These are phyloP conservation scores for Thelonectria rubi DNA, from an alignment of 2,329 filamentous ascomycete genomes.

Conservation along the genomic window DNA sequence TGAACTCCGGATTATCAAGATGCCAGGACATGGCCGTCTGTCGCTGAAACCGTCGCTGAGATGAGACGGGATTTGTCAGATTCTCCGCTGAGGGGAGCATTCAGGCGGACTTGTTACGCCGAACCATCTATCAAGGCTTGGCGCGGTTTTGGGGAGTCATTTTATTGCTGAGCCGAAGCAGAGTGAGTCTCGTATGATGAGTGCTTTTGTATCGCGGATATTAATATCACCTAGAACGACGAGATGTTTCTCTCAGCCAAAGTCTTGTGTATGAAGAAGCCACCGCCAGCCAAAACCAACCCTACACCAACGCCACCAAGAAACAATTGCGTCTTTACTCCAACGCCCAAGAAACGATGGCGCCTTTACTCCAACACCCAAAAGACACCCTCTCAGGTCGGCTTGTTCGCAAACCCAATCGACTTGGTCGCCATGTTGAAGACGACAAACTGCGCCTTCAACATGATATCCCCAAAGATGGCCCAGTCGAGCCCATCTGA, in stretches of 20 bases:
- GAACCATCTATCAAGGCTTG: neutral
- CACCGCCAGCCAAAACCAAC: too few relatives aligned
- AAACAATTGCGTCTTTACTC: too few relatives aligned
- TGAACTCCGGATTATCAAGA: conserved; percentile 19
- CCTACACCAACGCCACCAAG: too few relatives aligned
- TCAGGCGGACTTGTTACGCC: neutral
- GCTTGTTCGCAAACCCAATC: conserved; percentile 54
- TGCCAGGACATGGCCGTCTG: too few relatives aligned
- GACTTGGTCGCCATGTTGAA: conserved; percentile 47
- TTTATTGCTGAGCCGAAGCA: neutral
- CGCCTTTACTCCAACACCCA: too few relatives aligned
- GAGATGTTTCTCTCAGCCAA: too few relatives aligned
- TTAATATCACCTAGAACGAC: too few relatives aligned
- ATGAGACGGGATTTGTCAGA: conserved; percentile 27
- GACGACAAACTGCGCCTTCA: conserved; percentile 57
- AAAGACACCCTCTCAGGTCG: conserved; percentile 17
- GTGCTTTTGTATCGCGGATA: too few relatives aligned
- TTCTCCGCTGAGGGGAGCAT: neutral
- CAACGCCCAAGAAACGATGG: too few relatives aligned
- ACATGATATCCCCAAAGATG: conserved; percentile 53
- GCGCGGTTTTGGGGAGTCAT: neutral
- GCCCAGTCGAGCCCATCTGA: conserved; percentile 49
- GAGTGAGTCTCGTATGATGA: too few relatives aligned
- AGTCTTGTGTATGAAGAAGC: too few relatives aligned
- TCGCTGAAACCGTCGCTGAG: too few relatives aligned